phyloP scores from a whole-genome alignment of 2,329 filamentous ascomycete genomes.

The Pestalotiopsis sp. region DNA sequence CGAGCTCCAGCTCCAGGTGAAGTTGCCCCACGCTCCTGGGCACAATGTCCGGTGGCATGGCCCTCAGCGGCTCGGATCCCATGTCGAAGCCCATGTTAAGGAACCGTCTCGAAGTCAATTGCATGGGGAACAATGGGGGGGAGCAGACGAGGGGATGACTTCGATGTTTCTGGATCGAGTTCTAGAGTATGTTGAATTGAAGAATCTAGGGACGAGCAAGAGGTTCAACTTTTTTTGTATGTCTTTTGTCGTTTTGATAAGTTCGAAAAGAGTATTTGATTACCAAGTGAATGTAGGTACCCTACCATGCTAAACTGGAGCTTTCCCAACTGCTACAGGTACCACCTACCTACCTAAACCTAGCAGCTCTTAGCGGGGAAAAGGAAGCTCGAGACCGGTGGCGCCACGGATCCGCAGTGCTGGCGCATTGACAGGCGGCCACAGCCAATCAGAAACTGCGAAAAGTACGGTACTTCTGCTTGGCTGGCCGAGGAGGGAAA shows the following conservation, averaged over 20 bases:
- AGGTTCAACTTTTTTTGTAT: neutral
- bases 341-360: neutral
- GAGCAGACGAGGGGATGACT: neutral
- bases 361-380: conserved; percentile 3
- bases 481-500: neutral
- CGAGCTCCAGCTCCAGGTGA: neutral
- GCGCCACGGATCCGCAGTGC: conserved; percentile 2
- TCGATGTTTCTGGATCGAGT: neutral
- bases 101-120: neutral
- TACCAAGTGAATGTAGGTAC: neutral
- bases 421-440: neutral
- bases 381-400: conserved; percentile 1
- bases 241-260: neutral
- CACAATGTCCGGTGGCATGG: neutral
- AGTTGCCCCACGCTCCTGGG: neutral
- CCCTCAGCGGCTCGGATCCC: neutral
- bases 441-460: neutral
- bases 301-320: neutral
- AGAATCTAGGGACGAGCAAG: neutral
- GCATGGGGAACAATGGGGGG: neutral
- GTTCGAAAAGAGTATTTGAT: neutral
- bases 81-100: conserved; percentile 4
- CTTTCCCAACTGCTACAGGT: neutral
- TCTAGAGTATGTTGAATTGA: neutral
- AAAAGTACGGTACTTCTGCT: conserved; percentile 10